Conservation (phyloP, 139 green algal species). For the Gonium pectorale region DNA sequence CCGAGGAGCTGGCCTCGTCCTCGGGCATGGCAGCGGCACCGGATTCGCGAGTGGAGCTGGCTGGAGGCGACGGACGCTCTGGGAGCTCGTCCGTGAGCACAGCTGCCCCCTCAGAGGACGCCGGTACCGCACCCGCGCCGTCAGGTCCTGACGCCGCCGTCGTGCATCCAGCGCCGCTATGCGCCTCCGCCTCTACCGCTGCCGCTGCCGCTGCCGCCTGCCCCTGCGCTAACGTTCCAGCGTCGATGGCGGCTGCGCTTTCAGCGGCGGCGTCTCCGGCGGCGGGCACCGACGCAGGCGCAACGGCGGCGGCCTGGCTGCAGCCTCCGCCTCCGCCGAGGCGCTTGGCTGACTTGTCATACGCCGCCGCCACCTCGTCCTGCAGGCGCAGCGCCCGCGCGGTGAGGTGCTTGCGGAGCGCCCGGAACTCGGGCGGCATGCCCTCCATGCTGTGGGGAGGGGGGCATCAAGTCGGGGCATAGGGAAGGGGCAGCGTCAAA, state of each 20-base stretch:
- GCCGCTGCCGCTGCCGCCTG: neutral
- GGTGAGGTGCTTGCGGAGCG: slow-evolving; percentile 52
- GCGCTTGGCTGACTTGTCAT: neutral
- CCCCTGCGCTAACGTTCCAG: neutral
- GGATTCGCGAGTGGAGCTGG: no score
- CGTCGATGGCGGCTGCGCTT: no score
- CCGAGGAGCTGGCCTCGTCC: no score
- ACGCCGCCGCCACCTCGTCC: slow-evolving; percentile 47
- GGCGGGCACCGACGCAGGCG: neutral
- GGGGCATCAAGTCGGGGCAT: neutral
- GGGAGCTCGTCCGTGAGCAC: no score
- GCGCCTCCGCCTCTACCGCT: neutral
- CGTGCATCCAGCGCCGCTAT: no score
- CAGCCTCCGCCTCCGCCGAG: neutral
- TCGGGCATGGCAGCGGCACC: no score
- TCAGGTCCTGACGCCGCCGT: no score
- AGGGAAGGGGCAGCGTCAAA: neutral
- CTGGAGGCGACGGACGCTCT: no score
- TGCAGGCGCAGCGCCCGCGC: slow-evolving; percentile 44
- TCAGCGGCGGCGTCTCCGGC: neutral
- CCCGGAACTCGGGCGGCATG: slow-evolving; percentile 44
- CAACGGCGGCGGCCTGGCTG: neutral
- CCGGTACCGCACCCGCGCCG: no score
- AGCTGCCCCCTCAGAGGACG: no score
- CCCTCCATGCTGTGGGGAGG: slow-evolving; percentile 18